Evolutionary conservation across 176 grass and related monocot species (phyloP).

Genomic region (Oryza longistaminata): DNA sequence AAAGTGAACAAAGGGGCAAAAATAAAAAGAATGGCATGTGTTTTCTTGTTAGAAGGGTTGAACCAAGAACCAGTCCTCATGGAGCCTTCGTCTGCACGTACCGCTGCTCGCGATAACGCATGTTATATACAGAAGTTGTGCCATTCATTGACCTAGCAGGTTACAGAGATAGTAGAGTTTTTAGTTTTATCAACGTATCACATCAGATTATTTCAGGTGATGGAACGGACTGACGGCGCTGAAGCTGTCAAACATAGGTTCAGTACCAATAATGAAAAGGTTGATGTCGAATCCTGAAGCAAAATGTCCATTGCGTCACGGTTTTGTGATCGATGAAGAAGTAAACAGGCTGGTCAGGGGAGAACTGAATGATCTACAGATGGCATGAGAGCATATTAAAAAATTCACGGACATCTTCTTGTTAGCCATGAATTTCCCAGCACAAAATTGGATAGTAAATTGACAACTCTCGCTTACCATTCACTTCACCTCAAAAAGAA

Average conservation of each 20-base stretch:
- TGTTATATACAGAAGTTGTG: background rate
- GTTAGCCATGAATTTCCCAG: background rate
- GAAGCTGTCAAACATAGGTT: background rate
- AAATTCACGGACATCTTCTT: background rate
- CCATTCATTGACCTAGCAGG: constrained; percentile 39
- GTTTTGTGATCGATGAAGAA: background rate
- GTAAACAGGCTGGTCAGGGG: background rate
- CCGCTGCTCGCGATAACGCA: background rate
- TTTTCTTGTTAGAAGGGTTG: constrained; percentile 27
- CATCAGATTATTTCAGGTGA: constrained; percentile 13
- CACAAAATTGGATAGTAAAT: background rate
- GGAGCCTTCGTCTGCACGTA: background rate
- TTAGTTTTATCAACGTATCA: background rate
- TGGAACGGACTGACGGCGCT: background rate
- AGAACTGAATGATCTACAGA: background rate
- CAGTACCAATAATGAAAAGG: background rate
- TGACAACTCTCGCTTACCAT: background rate
- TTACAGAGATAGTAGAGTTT: background rate
- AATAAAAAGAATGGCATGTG: background rate
- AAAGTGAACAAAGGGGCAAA: too few species aligned
- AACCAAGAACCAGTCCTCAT: constrained; percentile 21
- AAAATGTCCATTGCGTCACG: background rate
- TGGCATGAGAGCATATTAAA: background rate
- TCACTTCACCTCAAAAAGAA: background rate
- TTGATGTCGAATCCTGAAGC: background rate